Percentiles rank a stretch among this genome's conserved stretches.
Conservation (phyloP, 257 asterid genomes). For the Paulownia fortunei region DNA sequence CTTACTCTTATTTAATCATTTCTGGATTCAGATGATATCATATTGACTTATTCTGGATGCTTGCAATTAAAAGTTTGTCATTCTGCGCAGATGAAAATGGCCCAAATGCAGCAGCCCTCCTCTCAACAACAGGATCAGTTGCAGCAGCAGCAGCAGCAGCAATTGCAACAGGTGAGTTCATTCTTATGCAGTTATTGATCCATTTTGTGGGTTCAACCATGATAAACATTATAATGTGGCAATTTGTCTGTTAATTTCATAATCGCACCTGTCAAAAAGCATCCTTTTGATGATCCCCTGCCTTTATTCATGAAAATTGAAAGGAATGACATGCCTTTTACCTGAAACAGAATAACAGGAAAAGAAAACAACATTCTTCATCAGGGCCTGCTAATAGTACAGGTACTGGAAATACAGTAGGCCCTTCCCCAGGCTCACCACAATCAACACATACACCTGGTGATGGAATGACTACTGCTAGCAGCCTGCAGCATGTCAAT, state of each 20-base stretch:
- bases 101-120: slow-evolving; percentile 50
- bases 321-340: slow-evolving; percentile 26
- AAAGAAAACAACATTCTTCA: slow-evolving; percentile 82
- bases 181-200: slow-evolving; percentile 19
- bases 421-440: slow-evolving; percentile 72
- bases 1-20: not conserved
- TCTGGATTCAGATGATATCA: not conserved
- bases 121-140: slow-evolving; percentile 55
- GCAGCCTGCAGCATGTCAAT: slow-evolving; percentile 68
- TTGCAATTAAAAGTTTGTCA: not conserved
- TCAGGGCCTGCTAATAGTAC: slow-evolving; percentile 79
- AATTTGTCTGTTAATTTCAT: not conserved
- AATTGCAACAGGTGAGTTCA: slow-evolving; percentile 45
- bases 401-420: slow-evolving; percentile 65
- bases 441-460: slow-evolving; percentile 87
- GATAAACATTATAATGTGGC: not conserved
- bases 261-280: not conserved
- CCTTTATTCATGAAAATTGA: not conserved
- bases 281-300: not conserved
- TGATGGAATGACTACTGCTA: slow-evolving; percentile 71
- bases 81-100: slow-evolving; percentile 47
- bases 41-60: not conserved
- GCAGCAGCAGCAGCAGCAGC: slow-evolving; percentile 46
- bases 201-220: not conserved
- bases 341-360: slow-evolving; percentile 59